Conservation (phyloP, 2,329 filamentous ascomycete species). For the Endoconidiophora laricicola region DNA sequence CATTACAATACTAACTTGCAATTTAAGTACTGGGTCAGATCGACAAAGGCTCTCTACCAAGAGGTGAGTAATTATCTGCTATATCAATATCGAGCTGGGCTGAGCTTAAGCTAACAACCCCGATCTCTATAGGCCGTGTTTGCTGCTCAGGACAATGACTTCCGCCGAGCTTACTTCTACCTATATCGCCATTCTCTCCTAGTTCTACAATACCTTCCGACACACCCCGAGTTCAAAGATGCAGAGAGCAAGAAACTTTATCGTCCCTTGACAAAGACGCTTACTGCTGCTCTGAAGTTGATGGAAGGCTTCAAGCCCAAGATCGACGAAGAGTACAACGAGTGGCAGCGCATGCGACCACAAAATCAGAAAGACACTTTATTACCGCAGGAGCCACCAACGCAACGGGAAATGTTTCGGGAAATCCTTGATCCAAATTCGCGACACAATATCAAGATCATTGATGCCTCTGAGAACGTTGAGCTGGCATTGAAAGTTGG, state of each 20-base stretch:
- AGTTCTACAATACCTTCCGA: slow-evolving; percentile 57
- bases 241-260: slow-evolving; percentile 49
- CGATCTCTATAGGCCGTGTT: slow-evolving; percentile 49
- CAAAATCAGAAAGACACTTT: background rate
- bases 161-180: slow-evolving; percentile 76
- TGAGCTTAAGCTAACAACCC: slow-evolving; percentile 8
- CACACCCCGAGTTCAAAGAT: slow-evolving; percentile 59
- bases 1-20: slow-evolving; percentile 63
- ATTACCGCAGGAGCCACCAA: background rate
- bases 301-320: slow-evolving; percentile 67
- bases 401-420: slow-evolving; percentile 13
- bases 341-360: slow-evolving; percentile 42
- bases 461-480: slow-evolving; percentile 55
- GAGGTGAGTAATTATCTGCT: slow-evolving; percentile 39
- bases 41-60: slow-evolving; percentile 61
- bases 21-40: slow-evolving; percentile 66
- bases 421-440: slow-evolving; percentile 17
- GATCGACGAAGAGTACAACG: slow-evolving; percentile 54
- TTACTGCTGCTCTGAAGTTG: slow-evolving; percentile 44
- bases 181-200: slow-evolving; percentile 79
- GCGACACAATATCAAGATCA: slow-evolving; percentile 29
- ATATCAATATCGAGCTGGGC: slow-evolving; percentile 13
- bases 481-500: slow-evolving; percentile 65
- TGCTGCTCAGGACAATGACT: slow-evolving; percentile 72
- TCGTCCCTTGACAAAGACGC: slow-evolving; percentile 30